Evolutionary conservation across 2,329 filamentous ascomycete species (phyloP), one percentile per base, ranked within the genome.

Genomic region (Rhynchosporium secalis): DNA sequence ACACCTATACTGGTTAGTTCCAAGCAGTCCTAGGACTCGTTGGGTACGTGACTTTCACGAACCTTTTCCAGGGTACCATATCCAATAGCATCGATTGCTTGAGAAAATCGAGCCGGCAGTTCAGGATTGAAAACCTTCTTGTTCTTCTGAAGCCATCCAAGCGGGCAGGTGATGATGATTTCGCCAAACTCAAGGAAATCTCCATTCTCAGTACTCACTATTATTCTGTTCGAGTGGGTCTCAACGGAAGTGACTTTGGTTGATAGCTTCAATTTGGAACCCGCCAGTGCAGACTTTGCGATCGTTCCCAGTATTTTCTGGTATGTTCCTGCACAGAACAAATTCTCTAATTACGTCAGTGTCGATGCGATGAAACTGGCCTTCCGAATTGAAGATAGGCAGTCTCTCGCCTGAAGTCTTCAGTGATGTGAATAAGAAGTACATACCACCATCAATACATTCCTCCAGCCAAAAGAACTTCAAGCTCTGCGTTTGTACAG

Each of bases 381-480:
- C 20, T 20, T 29, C 36, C 28, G 10, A 36, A 38, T 12, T 1
- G 5, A 46, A 7, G 4, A 46, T 4, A 3, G n/a, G 5, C 20
- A 36, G 33, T 36, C 9, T 36, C 33, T 36, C 9, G 5, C 33
- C 33, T 36, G 33, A 10, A 36, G 6, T 36, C 33, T 10, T 3
- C 33, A 10, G 9, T 36, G 6, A 20, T 3, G 38, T 10, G 29
- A 51, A 20, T 20, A 20, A 20, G 20, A 20, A 1, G 28, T 20
- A 69, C 69, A 63, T 61, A 76, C 74, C 74, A 31, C 83, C 82
- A 68, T 84, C 81, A 54, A 85, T 79, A 57, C 80, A 82, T 69
- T 85, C 81, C 68, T 85, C 82, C 2, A 86, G 71, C 80, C 82
- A 84, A 67, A 84, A 82, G 70, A 79, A 85, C 70, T 79, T 82